These are phyloP conservation scores for Filobasidium uniguttulatum DNA, from an alignment of 1,284 basidiomycete species.

Conservation along the genomic window DNA sequence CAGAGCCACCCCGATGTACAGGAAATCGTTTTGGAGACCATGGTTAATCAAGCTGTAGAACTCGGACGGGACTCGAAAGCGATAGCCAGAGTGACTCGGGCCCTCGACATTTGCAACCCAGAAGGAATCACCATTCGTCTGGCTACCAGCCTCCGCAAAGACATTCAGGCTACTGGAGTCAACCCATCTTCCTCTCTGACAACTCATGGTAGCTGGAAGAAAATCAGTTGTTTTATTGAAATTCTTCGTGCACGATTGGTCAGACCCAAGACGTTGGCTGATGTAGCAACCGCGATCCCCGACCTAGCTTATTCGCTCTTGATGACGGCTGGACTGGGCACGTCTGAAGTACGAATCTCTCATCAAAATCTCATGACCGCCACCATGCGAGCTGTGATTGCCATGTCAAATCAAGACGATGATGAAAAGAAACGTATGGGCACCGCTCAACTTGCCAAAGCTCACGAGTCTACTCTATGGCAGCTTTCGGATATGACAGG, in stretches of 20 bases:
- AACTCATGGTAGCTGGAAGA: constrained; percentile 6
- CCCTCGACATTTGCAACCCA: constrained; percentile 5
- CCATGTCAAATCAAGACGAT: background rate
- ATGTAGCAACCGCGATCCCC: constrained; percentile 6
- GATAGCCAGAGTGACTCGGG: constrained; percentile 5
- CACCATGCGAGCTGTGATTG: constrained; percentile 2
- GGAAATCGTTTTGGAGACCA: constrained; percentile 5
- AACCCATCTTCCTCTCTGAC: constrained; percentile 5
- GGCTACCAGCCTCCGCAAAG: constrained; percentile 9
- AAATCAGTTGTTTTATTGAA: constrained; percentile 6
- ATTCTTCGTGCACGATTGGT: constrained; percentile 4
- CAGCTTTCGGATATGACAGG: constrained; percentile 1
- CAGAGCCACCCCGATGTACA: constrained; percentile 8
- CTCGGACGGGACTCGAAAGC: background rate
- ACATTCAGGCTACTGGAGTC: background rate
- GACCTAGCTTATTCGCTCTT: constrained; percentile 7
- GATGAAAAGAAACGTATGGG: background rate
- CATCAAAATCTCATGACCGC: constrained; percentile 4
- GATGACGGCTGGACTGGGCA: constrained; percentile 6
- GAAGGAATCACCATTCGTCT: constrained; percentile 9
- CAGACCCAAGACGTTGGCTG: constrained; percentile 5
- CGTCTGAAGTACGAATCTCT: constrained; percentile 5
- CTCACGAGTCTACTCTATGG: constrained; percentile 1
- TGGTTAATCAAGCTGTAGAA: constrained; percentile 3
- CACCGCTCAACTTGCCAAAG: background rate